Evolutionary conservation across 208 protist genomes (phyloP), one percentile per base, ranked within the genome.

Genomic region (Leishmania tropica): DNA sequence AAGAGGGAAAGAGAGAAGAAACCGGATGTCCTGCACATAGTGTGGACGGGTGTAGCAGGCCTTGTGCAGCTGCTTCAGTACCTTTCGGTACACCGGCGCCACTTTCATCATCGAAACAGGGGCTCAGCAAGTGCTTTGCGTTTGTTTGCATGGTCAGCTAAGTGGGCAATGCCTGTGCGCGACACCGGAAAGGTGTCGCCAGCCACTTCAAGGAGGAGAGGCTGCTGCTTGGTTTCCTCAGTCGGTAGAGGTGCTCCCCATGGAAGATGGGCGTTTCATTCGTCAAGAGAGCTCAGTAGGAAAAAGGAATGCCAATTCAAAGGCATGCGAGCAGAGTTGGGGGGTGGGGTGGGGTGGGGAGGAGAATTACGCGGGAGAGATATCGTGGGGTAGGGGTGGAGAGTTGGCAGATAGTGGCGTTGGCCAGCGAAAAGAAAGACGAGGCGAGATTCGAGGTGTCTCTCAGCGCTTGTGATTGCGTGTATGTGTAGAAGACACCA

Each of bases 11-110:
- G 92, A 96, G 11, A 97, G 88, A 58, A 96, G 85, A 85, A 96
- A 95, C 35, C 94, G 94, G 11, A 93, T 81, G 42, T 97, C 92
- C 48, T 95, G 83, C 42, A 97, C 78, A 76, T 89, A 93, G 70
- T 97, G 88, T 8, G 94, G 92, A 17, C 79, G 84, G 31, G 45
- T 71, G 17, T 73, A 51, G 42, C 84, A 88, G 0, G 92, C 92
- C 21, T 31, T 51, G 11, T 90, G 60, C 76, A 97, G 87, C 19
- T 87, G 54, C 80, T 95, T 96, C 74, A 97, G 85, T 45, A 94
- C 42, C 0, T 64, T 74, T 35, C 90, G 84, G 68, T 97, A 97
- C 42, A 93, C 71, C 17, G 83, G 81, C 45, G 84, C 86, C 54
- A 94, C 74, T 1, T 89, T 89, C 91, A 96, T 94, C 15, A 15